These are phyloP conservation scores for Histomonas meleagridis DNA, from an alignment of 208 protist species.

Conservation along the genomic window DNA sequence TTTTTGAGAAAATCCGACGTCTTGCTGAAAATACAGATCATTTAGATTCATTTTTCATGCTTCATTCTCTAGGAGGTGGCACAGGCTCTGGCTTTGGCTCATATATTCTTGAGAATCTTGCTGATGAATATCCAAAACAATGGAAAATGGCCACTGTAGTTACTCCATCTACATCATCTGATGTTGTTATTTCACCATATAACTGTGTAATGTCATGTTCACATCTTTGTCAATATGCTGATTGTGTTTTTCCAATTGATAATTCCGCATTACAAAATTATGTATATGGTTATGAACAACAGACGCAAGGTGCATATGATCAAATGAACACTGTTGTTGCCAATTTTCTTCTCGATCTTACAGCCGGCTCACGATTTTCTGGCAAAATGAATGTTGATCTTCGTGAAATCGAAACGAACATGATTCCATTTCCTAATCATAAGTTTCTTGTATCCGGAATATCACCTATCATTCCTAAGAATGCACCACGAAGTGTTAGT, in stretches of 20 bases:
- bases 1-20: constrained; percentile 60
- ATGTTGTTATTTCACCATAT: not conserved
- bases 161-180: not conserved
- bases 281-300: not conserved
- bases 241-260: constrained; percentile 32
- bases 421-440: constrained; percentile 79
- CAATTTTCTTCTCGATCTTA: constrained; percentile 76
- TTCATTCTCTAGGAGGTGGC: constrained; percentile 82
- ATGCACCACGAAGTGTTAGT: constrained; percentile 52
- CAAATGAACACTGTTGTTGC: constrained; percentile 83
- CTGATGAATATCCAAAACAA: constrained; percentile 59
- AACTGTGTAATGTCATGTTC: not conserved
- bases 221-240: not conserved
- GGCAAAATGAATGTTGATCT: constrained; percentile 85
- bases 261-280: not conserved
- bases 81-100: constrained; percentile 82
- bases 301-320: constrained; percentile 61
- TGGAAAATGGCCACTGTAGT: not conserved
- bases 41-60: constrained; percentile 75
- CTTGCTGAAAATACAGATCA: constrained; percentile 75
- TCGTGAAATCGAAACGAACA: constrained; percentile 84
- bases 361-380: constrained; percentile 73
- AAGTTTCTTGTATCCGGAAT: constrained; percentile 72
- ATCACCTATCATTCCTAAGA: constrained; percentile 64
- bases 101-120: constrained; percentile 69